Evolutionary conservation across 2,329 filamentous ascomycete species (phyloP), one percentile per base, ranked within the genome.

Genomic region (Camillea tinctor): DNA sequence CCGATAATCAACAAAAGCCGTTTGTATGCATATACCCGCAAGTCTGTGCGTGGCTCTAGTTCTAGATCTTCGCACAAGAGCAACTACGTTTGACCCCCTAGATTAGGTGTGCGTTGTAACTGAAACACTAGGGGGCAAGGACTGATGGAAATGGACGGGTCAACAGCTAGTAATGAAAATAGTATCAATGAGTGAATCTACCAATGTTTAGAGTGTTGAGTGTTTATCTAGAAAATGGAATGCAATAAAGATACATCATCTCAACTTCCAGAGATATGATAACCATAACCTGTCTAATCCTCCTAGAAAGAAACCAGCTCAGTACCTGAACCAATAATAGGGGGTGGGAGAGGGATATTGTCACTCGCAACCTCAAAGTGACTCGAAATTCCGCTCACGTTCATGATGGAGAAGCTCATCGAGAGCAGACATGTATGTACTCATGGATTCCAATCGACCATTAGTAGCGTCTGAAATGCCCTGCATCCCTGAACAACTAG

Each of bases 401-500:
- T 63, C 61, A 19, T 48, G 30, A 19, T 19, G 54, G 48, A 63
- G 40, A 21, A 60, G 15, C n/a, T 59, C 54, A 4, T 61, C 56
- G 11, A 63, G 21, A 24, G 51, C 54, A 6, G 56, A 50, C 23
- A 63, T 23, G 50, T 63, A 63, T 13, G 54, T 61, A 13, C 57
- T 23, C 51, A 60, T 54, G 20, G 40, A n/a, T 48, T 44, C 49
- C 48, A 56, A 30, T 19, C 36, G 51, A 55, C 58, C 56, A 22
- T 54, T 54, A 57, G 57, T 60, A 13, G 22, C 4, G 13, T 26
- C 11, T 49, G 58, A 59, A 44, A 63, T 60, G 19, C 22, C 20
- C 22, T 11, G 4, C 49, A 59, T 59, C 4, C 13, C 50, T 15
- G 2, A 15, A 20, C 40, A 5, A 21, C 13, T 11, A 6, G 2